phyloP scores from a whole-genome alignment of 202 grass and related monocot species.

The Cymbopogon flexuosus region DNA sequence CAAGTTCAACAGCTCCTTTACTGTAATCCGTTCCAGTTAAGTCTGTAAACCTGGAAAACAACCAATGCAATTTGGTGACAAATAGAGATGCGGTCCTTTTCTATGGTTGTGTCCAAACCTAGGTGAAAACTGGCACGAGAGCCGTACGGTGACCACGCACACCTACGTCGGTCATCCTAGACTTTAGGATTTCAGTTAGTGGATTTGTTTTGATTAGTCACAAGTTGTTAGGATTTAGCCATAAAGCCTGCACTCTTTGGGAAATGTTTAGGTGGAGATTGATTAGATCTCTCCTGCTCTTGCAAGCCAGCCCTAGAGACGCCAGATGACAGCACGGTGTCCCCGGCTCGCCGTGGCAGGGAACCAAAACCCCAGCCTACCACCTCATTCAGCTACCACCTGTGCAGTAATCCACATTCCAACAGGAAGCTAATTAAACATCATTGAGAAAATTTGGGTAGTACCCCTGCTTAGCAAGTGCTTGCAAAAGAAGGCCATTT shows the following conservation, averaged over 20 bases:
- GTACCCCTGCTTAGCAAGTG: conserved; percentile 87
- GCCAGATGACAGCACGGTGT: not conserved
- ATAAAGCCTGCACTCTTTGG: not conserved
- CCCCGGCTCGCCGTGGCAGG: not conserved
- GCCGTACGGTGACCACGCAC: no score
- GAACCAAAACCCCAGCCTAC: not conserved
- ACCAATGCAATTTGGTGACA: not conserved
- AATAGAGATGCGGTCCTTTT: not conserved
- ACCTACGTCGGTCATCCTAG: not conserved
- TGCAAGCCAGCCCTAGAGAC: not conserved
- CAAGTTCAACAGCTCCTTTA: conserved; percentile 90
- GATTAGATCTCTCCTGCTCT: not conserved
- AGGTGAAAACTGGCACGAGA: not conserved
- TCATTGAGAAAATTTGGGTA: not conserved
- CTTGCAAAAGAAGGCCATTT: conserved; percentile 84
- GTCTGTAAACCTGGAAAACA: conserved; percentile 60
- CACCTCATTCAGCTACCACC: not conserved
- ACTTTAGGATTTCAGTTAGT: not conserved
- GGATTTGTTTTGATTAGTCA: not conserved
- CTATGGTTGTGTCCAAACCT: not conserved
- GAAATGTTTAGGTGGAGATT: not conserved
- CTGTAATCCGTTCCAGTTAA: conserved; percentile 96
- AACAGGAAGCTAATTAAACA: not conserved
- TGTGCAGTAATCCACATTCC: not conserved
- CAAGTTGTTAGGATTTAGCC: not conserved